Evolutionary conservation across 176 grass and related monocot genomes (phyloP).

Genomic region (Oryza rufipogon): DNA sequence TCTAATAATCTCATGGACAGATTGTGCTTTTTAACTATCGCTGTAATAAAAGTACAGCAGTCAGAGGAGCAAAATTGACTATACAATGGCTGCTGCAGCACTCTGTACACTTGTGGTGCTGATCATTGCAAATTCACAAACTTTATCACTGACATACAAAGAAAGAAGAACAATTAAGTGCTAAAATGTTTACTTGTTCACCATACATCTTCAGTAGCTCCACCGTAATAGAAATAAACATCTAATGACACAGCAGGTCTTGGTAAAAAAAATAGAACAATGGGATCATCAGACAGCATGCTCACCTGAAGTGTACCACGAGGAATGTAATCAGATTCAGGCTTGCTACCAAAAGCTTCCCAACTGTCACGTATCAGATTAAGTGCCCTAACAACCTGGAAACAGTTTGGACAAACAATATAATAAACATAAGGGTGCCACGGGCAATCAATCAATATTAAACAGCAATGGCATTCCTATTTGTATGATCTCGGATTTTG

Average conservation of each 20-base stretch:
- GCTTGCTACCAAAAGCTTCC: slow-evolving; percentile 77
- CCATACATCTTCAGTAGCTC: slow-evolving; percentile 8
- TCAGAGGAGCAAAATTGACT: not conserved
- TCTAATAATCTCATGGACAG: not conserved
- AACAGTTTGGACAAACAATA: slow-evolving; percentile 45
- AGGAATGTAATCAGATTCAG: slow-evolving; percentile 86
- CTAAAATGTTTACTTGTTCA: slow-evolving; percentile 18
- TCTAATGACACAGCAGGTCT: too few relatives aligned
- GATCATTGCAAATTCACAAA: not conserved
- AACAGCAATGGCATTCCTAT: too few relatives aligned
- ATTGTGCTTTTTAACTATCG: not conserved
- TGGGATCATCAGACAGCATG: slow-evolving; percentile 29
- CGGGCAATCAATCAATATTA: not conserved
- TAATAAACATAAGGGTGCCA: slow-evolving; percentile 27
- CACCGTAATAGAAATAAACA: too few relatives aligned
- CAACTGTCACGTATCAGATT: slow-evolving; percentile 80
- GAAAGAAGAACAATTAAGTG: not conserved
- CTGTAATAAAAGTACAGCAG: not conserved
- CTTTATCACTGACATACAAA: not conserved
- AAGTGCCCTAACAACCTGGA: slow-evolving; percentile 93
- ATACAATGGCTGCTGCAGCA: not conserved
- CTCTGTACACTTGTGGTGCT: not conserved
- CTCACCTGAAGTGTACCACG: slow-evolving; percentile 97
- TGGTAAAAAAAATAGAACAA: not conserved
- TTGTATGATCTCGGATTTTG: too few relatives aligned